Evolutionary conservation across 106 monocot species (phyloP), one percentile per base, ranked within the genome.

Genomic region (Posidonia australis): DNA sequence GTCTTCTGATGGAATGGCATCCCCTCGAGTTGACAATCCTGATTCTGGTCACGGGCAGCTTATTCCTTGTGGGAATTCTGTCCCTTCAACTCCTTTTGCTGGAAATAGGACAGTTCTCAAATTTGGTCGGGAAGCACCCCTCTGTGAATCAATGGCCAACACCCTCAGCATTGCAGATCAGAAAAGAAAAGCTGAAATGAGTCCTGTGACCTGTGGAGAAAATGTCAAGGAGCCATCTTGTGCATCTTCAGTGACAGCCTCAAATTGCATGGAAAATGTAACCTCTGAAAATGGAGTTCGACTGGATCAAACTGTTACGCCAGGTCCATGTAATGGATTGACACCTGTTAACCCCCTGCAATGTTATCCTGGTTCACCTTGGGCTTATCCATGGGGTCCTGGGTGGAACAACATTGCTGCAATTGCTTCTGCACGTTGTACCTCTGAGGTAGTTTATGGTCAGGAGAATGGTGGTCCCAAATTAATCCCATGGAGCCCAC

Each of bases 141-240:
- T 77, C 6, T 87, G 82, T 14, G 87, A 90, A 44, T 85, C 96
- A 24, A 79, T 79, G 67, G 68, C 78, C 14, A 79, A 90, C 54
- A 80, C 79, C 9, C 75, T 91, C 27, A 83, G 76, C 46, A 70
- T 87, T 58, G 63, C 42, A 66, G 90, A 90, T 13, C 75, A 64
- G 55, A 77, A 70, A 60, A 64, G 48, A 30, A 75, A 64, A 55
- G 27, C 64, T 52, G 71, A 74, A 28, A 19, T 54, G 5, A 63
- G 44, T 11, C 13, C 63, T 36, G 1, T 56, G 6, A 45, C 46
- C 19, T 44, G 57, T 69, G 64, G 54, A 12, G 80, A 80, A 32
- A 88, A 54, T 36, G 62, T 41, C 28, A 85, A 88, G 31, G 85
- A 86, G n/a, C 81, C 78, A 19, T 74, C 85, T 12, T 81, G 79